phyloP scores from a whole-genome alignment of 108 stramenopile genomes.

The Discostella pseudostelligera region DNA sequence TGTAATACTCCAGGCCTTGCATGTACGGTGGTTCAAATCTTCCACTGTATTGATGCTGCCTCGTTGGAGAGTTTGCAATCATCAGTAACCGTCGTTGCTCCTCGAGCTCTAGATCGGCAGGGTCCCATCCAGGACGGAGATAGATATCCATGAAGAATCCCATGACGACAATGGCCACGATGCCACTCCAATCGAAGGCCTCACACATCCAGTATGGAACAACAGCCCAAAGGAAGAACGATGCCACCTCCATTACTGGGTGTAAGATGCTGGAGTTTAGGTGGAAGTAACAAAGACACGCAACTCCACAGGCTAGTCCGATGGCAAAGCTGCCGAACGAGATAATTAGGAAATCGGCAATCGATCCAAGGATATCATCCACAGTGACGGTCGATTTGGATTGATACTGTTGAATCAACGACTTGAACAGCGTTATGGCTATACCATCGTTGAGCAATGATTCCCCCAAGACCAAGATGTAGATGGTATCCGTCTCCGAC shows the following conservation, averaged over 20 bases:
- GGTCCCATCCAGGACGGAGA: constrained; percentile 48
- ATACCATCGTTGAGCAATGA: constrained; percentile 80
- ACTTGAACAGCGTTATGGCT: constrained; percentile 64
- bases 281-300: constrained; percentile 81
- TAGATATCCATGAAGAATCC: constrained; percentile 70
- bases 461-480: constrained; percentile 76
- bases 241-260: constrained; percentile 80
- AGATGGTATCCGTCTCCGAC: constrained; percentile 51
- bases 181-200: constrained; percentile 70
- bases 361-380: constrained; percentile 35
- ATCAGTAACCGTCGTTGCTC: constrained; percentile 14
- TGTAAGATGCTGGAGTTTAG: constrained; percentile 64
- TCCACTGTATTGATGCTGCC: background rate
- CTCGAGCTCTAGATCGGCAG: constrained; percentile 21
- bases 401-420: constrained; percentile 45
- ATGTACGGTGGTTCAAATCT: background rate
- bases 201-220: constrained; percentile 91
- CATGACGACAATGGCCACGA: constrained; percentile 75
- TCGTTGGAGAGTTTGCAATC: background rate
- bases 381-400: constrained; percentile 23
- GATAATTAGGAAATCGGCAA: constrained; percentile 59
- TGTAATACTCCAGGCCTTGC: constrained; percentile 25
- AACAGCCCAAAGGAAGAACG: constrained; percentile 87
- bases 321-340: constrained; percentile 78
- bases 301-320: constrained; percentile 69